Evolutionary conservation across 148 eudicot species (phyloP).

Genomic region (Silene conica): DNA sequence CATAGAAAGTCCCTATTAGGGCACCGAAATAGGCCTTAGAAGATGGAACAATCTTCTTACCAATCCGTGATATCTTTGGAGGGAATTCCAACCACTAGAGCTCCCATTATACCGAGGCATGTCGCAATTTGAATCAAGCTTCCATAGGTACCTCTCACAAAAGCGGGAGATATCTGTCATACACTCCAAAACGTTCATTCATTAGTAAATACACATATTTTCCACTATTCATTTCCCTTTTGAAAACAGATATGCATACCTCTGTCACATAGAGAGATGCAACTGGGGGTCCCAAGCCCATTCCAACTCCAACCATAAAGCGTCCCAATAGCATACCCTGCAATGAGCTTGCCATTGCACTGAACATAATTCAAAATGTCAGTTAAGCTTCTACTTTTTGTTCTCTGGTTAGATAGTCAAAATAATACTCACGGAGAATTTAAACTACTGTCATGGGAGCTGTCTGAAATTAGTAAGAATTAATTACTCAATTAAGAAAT

Average conservation of each 20-base stretch:
- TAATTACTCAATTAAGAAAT: neutral
- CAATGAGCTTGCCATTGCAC: constrained; percentile 66
- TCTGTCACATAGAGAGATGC: constrained; percentile 91
- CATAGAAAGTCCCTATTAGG: neutral
- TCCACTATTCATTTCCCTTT: neutral
- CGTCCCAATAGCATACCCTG: constrained; percentile 90
- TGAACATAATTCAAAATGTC: constrained; percentile 32
- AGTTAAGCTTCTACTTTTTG: constrained; percentile 13
- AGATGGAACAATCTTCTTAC: constrained; percentile 36
- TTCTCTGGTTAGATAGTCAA: too few relatives aligned
- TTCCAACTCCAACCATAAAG: constrained; percentile 75
- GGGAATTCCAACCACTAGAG: constrained; percentile 79
- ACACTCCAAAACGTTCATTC: constrained; percentile 1
- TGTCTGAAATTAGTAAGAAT: neutral
- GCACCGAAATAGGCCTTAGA: neutral
- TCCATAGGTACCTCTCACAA: constrained; percentile 95
- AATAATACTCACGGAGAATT: neutral
- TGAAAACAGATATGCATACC: constrained; percentile 37
- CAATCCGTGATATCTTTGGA: constrained; percentile 60
- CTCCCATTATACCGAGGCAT: constrained; percentile 73
- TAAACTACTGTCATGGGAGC: neutral
- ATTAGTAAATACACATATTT: constrained; percentile 1
- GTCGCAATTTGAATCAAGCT: constrained; percentile 95
- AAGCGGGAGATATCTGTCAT: constrained; percentile 84
- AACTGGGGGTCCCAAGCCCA: constrained; percentile 91